These are phyloP conservation scores for Leishmania lainsoni DNA, from an alignment of 208 protist genomes.

Conservation along the genomic window DNA sequence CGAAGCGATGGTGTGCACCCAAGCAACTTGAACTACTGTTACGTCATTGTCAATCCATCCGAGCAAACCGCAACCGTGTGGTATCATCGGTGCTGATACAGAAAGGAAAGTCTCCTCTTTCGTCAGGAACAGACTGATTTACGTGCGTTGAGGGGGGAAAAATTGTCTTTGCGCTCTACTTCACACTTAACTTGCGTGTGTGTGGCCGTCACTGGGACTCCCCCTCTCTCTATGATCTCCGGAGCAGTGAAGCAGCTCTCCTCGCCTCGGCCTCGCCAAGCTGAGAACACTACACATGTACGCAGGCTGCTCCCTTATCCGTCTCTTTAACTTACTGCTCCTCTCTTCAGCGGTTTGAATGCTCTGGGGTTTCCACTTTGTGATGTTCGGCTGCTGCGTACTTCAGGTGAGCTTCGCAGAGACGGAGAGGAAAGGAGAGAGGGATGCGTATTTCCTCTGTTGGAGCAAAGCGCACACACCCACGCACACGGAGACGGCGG, in stretches of 20 bases:
- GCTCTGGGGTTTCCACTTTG: background rate
- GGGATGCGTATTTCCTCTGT: too few relatives aligned
- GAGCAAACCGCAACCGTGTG: constrained; percentile 40
- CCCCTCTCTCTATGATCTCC: background rate
- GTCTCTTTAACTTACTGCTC: too few relatives aligned
- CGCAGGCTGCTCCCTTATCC: background rate
- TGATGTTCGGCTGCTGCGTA: too few relatives aligned
- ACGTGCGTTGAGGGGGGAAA: background rate
- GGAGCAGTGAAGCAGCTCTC: background rate
- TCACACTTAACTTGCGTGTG: background rate
- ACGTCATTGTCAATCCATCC: constrained; percentile 55
- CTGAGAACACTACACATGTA: background rate
- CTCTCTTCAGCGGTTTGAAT: background rate
- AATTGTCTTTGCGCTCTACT: background rate
- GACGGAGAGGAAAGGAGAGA: too few relatives aligned
- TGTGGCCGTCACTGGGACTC: background rate
- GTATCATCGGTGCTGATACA: constrained; percentile 34
- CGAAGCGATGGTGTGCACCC: constrained; percentile 38
- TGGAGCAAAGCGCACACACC: too few relatives aligned
- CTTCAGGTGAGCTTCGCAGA: too few relatives aligned
- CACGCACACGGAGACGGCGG: too few relatives aligned
- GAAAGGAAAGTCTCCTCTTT: background rate
- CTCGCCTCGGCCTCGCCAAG: background rate
- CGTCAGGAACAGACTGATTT: background rate
- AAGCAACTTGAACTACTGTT: constrained; percentile 72